A percentile compares a stretch with the other conserved stretches of the same genome.
phyloP scores from a whole-genome alignment of 495 filamentous ascomycete genomes.

The Penicillium malachiteum region DNA sequence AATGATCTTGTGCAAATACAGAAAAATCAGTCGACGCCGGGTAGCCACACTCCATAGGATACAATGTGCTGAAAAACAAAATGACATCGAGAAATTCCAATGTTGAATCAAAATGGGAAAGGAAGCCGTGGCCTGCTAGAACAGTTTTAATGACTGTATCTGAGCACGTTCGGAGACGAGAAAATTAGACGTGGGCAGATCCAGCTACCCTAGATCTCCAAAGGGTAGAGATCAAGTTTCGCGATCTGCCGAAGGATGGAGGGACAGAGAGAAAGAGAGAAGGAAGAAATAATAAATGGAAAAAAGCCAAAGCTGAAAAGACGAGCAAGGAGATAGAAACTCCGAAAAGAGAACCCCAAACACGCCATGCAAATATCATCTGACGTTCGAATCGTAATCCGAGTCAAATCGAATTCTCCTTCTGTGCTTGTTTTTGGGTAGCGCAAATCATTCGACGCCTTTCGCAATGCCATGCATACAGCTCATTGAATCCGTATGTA shows the following conservation, averaged over 20 bases:
- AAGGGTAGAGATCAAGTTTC: background rate
- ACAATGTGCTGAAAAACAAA: slow-evolving; percentile 21
- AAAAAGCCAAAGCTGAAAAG: background rate
- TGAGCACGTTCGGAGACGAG: slow-evolving; percentile 6
- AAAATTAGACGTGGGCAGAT: slow-evolving; percentile 12
- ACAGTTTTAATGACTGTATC: background rate
- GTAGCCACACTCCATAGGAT: slow-evolving; percentile 31
- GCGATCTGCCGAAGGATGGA: slow-evolving; percentile 6
- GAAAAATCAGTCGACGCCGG: slow-evolving; percentile 25
- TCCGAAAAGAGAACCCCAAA: slow-evolving; percentile 10
- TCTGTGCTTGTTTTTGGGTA: slow-evolving; percentile 19
- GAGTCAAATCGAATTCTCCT: slow-evolving; percentile 17
- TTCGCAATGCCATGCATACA: slow-evolving; percentile 33
- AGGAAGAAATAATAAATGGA: background rate
- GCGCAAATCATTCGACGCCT: slow-evolving; percentile 22
- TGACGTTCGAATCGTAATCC: slow-evolving; percentile 22
- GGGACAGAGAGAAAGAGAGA: background rate
- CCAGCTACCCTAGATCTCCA: slow-evolving; percentile 7
- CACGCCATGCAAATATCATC: slow-evolving; percentile 29
- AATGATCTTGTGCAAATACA: slow-evolving; percentile 17
- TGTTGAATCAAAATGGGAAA: slow-evolving; percentile 1
- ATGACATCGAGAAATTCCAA: background rate
- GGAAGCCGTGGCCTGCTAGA: slow-evolving; percentile 8
- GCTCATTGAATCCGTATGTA: slow-evolving; percentile 29
- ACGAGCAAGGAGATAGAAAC: slow-evolving; percentile 7